These are phyloP conservation scores for Saccharomycopsis guyanensis DNA, from an alignment of 805 yeast genomes.

Conservation along the genomic window DNA sequence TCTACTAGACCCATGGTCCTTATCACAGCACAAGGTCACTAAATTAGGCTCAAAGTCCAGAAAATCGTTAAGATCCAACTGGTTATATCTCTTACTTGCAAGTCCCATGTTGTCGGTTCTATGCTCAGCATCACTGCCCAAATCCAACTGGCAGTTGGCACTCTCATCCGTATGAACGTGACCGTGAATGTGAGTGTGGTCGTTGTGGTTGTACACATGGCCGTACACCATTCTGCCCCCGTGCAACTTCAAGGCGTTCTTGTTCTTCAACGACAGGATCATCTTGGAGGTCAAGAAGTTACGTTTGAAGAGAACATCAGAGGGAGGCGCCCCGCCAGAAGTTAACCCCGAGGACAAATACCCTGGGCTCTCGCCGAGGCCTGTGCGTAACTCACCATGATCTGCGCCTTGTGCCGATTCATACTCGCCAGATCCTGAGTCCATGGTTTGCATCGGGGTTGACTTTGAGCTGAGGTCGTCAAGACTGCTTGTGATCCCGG, in stretches of 20 bases:
- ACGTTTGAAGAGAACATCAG: conserved; percentile 2
- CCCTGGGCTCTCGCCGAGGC: no score
- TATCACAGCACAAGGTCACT: conserved; percentile 20
- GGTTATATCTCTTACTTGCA: neutral
- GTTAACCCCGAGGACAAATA: no score
- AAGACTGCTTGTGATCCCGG: no score
- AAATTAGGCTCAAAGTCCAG: conserved; percentile 16
- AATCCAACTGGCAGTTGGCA: conserved; percentile 21
- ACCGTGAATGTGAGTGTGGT: conserved; percentile 44
- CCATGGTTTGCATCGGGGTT: no score
- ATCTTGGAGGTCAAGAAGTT: conserved; percentile 14
- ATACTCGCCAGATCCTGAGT: no score
- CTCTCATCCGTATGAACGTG: conserved; percentile 41
- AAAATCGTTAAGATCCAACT: conserved; percentile 1
- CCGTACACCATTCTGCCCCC: conserved; percentile 41
- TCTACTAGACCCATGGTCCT: conserved; percentile 3
- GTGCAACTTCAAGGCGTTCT: conserved; percentile 12
- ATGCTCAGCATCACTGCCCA: neutral
- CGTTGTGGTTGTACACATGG: conserved; percentile 40
- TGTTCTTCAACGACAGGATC: conserved; percentile 17
- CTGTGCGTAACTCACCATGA: no score
- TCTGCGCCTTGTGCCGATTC: no score
- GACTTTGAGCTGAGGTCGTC: no score
- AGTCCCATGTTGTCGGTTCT: neutral
- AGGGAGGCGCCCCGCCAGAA: no score